Base-by-base conservation (phyloP, 73 alveolate species). In the Paramecium pentaurelia region DNA sequence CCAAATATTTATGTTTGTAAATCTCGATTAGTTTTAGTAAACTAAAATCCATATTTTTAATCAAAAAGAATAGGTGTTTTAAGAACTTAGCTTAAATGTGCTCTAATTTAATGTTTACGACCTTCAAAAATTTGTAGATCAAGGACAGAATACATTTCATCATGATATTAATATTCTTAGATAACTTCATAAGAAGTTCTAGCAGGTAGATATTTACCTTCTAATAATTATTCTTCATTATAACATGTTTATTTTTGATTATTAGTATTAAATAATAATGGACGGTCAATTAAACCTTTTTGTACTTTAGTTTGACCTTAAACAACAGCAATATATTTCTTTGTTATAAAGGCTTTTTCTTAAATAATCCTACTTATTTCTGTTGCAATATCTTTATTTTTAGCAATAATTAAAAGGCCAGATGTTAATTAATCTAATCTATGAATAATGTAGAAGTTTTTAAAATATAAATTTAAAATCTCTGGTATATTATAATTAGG, bases 21-120 rank as follows among this genome's bases (percentile, higher is more conserved):
- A 14, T 32, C 47, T 9, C 84, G 8, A 34, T 68, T 68, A 32
- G 40, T 22, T 14, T 68, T 28, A 25, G 22, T 68, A 68, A 68
- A 68, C 12, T 68, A 14, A 12, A 68, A 68, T 27, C 84, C 84
- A 68, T 68, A 68, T 27, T 68, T 68, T 12, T 28, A 9, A 34
- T 68, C 84, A 25, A 68, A 68, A 12, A 68, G 47, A 6, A 68
- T 68, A 1, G 84, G 51, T 4, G 84, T 68, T 1, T 34, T 12
- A 10, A 68, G 47, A 6, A 34, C 84, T 68, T 68, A 27, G 12
- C 84, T 68, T 32, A 68, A 34, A 27, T 68, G 84, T 12, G 84
- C 84, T 68, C 84, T 28, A 68, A 68, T 68, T 34, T 68, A 68
- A 68, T 68, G 84, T 68, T 68, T 68, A 4, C 84, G 84, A 32